phyloP scores from a whole-genome alignment of 345 rosid species.

The Brassica nigra region DNA sequence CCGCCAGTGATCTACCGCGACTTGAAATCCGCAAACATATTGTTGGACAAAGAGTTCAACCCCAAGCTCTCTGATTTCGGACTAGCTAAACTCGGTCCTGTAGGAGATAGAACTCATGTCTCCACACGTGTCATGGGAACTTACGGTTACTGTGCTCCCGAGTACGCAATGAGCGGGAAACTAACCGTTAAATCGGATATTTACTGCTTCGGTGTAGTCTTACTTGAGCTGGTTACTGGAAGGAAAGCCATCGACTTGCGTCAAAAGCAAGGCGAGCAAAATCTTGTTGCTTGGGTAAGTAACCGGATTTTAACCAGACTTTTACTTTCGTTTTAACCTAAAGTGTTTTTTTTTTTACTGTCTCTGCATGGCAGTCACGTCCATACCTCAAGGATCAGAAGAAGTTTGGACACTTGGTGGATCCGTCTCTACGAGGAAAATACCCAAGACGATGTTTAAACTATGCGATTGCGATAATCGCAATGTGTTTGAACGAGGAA shows the following conservation, averaged over 20 bases:
- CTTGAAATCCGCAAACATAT: slow-evolving; percentile 86
- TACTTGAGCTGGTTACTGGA: slow-evolving; percentile 90
- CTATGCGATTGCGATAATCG: slow-evolving; percentile 82
- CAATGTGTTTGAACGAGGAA: slow-evolving; percentile 96
- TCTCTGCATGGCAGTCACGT: slow-evolving; percentile 55
- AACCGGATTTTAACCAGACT: background rate
- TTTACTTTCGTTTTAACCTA: background rate
- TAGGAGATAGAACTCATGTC: slow-evolving; percentile 95
- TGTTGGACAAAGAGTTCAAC: slow-evolving; percentile 72
- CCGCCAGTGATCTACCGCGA: slow-evolving; percentile 97
- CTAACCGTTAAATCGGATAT: slow-evolving; percentile 92
- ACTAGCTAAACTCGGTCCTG: slow-evolving; percentile 93
- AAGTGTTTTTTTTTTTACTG: background rate
- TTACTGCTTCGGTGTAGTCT: slow-evolving; percentile 94
- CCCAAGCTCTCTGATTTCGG: slow-evolving; percentile 95
- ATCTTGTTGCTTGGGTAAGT: slow-evolving; percentile 78
- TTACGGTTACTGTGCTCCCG: slow-evolving; percentile 97
- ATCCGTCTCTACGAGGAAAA: slow-evolving; percentile 70
- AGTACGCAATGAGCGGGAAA: slow-evolving; percentile 97
- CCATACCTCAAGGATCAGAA: slow-evolving; percentile 76
- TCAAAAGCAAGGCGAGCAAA: slow-evolving; percentile 73
- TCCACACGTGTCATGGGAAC: slow-evolving; percentile 99
- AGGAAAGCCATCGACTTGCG: slow-evolving; percentile 75
- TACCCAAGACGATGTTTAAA: slow-evolving; percentile 83
- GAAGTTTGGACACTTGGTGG: slow-evolving; percentile 66